A percentile compares a stretch with the other conserved stretches of the same genome.
These are phyloP conservation scores for Phtheirospermum japonicum DNA, from an alignment of 257 asterid genomes.

Conservation along the genomic window DNA sequence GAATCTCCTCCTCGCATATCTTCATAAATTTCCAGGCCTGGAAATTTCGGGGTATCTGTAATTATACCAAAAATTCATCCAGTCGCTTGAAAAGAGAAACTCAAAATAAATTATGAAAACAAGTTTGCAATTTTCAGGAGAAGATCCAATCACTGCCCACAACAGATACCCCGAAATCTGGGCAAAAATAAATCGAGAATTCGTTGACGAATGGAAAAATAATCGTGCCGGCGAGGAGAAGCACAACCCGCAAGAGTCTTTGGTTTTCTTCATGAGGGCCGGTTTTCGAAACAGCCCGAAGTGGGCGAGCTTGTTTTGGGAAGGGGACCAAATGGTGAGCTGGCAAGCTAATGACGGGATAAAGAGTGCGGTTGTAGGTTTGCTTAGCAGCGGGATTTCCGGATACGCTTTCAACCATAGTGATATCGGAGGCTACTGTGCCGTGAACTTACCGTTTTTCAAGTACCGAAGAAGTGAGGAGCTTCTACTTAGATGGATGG, in stretches of 20 bases:
- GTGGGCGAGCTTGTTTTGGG: conserved; percentile 92
- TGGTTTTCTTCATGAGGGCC: conserved; percentile 96
- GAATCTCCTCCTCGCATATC: no score
- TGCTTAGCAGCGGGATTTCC: conserved; percentile 81
- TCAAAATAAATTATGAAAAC: no score
- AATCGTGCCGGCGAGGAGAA: conserved; percentile 31
- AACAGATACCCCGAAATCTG: conserved; percentile 90
- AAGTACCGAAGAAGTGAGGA: conserved; percentile 83
- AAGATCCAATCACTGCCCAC: conserved; percentile 89
- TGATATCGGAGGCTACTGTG: conserved; percentile 92
- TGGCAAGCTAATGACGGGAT: conserved; percentile 98
- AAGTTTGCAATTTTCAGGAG: conserved; percentile 46
- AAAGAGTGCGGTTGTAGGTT: conserved; percentile 86
- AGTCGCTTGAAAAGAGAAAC: no score
- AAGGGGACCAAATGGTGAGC: conserved; percentile 99
- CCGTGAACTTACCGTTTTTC: conserved; percentile 67
- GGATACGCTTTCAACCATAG: conserved; percentile 94
- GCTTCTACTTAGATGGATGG: conserved; percentile 92
- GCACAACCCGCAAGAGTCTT: conserved; percentile 41
- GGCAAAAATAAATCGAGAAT: conserved; percentile 80
- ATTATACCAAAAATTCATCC: no score
- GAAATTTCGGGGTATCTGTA: no score
- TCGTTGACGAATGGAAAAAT: conserved; percentile 77
- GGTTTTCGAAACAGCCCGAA: conserved; percentile 80
- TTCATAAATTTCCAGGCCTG: no score